Conservation (phyloP, 148 eudicot genomes). For the Silene conica region DNA sequence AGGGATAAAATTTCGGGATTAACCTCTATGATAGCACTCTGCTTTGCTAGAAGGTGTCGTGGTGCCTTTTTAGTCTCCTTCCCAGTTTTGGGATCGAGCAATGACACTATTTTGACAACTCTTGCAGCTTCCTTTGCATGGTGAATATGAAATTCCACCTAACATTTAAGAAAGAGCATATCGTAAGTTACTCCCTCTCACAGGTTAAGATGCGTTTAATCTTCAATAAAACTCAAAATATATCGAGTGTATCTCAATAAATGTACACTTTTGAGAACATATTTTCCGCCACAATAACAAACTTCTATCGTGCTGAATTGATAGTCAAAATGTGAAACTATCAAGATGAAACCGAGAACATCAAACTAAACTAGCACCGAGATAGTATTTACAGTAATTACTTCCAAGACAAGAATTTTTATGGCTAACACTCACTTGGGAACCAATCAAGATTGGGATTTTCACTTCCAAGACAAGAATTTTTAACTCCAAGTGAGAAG, state of each 20-base stretch:
- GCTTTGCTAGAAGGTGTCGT: constrained; percentile 72
- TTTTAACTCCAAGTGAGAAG: constrained; percentile 75
- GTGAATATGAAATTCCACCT: constrained; percentile 91
- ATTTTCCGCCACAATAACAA: background rate
- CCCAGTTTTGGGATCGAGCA: constrained; percentile 91
- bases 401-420: too few species aligned
- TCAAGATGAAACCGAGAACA: too few species aligned
- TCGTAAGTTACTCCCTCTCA: constrained; percentile 1
- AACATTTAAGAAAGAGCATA: constrained; percentile 20
- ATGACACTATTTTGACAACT: constrained; percentile 64
- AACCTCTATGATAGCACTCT: constrained; percentile 83
- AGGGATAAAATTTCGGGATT: background rate
- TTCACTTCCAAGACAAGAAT: constrained; percentile 67
- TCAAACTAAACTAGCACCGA: background rate
- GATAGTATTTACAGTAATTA: background rate
- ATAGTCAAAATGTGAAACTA: background rate
- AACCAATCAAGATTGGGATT: constrained; percentile 75
- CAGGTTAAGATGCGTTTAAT: background rate
- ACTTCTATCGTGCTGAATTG: background rate
- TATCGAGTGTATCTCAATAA: too few species aligned
- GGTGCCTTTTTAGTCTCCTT: constrained; percentile 83
- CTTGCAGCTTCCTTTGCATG: constrained; percentile 80
- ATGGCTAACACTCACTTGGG: constrained; percentile 47
- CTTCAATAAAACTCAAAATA: too few species aligned
- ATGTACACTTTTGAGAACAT: background rate